Evolutionary conservation across 495 filamentous ascomycete species (phyloP).

Genomic region (Trichoderma parareesei): DNA sequence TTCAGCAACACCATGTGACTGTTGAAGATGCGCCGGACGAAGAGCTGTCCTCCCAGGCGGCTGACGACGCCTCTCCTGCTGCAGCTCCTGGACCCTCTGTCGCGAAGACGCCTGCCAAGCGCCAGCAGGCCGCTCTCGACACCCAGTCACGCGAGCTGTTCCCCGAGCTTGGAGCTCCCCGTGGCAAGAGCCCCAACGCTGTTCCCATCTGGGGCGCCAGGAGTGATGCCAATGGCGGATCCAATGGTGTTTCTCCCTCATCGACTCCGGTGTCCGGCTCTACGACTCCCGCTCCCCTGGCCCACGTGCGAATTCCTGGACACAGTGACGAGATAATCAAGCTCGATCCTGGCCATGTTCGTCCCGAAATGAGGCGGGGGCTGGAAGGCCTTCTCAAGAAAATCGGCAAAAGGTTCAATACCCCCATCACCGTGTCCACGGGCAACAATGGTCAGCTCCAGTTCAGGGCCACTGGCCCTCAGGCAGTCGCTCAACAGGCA

Average conservation of each 20-base stretch:
- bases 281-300: conserved; percentile 38
- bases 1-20: conserved; percentile 64
- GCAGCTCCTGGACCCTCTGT: conserved; percentile 27
- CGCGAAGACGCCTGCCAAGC: conserved; percentile 52
- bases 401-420: conserved; percentile 80
- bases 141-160: conserved; percentile 84
- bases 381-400: conserved; percentile 75
- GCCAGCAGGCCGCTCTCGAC: conserved; percentile 55
- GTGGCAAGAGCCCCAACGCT: conserved; percentile 43
- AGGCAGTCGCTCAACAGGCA: conserved; percentile 69
- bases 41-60: conserved; percentile 49
- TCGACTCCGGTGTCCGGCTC: conserved; percentile 52
- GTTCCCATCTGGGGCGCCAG: conserved; percentile 53
- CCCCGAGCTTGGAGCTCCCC: conserved; percentile 72
- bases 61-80: conserved; percentile 28
- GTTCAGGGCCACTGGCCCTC: conserved; percentile 73
- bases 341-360: conserved; percentile 55
- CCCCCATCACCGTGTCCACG: conserved; percentile 66
- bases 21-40: conserved; percentile 77
- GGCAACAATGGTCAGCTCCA: conserved; percentile 58
- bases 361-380: conserved; percentile 71
- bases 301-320: conserved; percentile 64
- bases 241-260: conserved; percentile 50
- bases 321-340: conserved; percentile 68
- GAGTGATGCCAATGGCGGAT: conserved; percentile 43